Evolutionary conservation across 176 grass and related monocot species (phyloP).

Genomic region (Eremochloa ophiuroides): DNA sequence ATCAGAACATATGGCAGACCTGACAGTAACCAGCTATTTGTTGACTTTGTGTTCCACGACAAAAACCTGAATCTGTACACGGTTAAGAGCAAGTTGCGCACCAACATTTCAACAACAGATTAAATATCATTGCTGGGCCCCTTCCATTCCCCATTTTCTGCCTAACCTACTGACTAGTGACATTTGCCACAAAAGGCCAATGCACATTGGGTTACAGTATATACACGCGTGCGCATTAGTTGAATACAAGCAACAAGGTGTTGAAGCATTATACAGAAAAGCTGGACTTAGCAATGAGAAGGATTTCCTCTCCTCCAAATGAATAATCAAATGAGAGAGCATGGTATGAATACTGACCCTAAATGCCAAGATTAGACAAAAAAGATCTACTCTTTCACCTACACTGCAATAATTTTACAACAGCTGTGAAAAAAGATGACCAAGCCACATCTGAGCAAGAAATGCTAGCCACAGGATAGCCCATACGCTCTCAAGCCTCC

Average conservation of each 20-base stretch:
- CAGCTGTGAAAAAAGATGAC: slow-evolving; percentile 32
- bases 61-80: not conserved
- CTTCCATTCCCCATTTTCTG: slow-evolving; percentile 24
- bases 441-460: slow-evolving; percentile 16
- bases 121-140: slow-evolving; percentile 9
- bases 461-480: slow-evolving; percentile 8
- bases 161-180: slow-evolving; percentile 33
- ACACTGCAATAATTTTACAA: slow-evolving; percentile 45
- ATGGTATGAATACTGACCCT: slow-evolving; percentile 46
- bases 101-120: slow-evolving; percentile 24
- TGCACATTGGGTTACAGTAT: slow-evolving; percentile 33
- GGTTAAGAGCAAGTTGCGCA: not conserved
- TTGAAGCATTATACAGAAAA: slow-evolving; percentile 44
- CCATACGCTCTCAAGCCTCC: slow-evolving; percentile 3
- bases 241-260: slow-evolving; percentile 44
- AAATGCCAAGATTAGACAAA: slow-evolving; percentile 47
- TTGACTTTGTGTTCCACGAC: not conserved
- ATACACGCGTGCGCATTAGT: slow-evolving; percentile 38
- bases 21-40: not conserved
- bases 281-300: slow-evolving; percentile 47
- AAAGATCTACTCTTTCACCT: slow-evolving; percentile 51
- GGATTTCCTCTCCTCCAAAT: slow-evolving; percentile 45
- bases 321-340: slow-evolving; percentile 62
- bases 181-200: slow-evolving; percentile 34
- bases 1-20: not conserved